A percentile compares a stretch with the other conserved stretches of the same genome.
Conservation (phyloP, 768 basidiomycete species). For the Hortiboletus campestris region DNA sequence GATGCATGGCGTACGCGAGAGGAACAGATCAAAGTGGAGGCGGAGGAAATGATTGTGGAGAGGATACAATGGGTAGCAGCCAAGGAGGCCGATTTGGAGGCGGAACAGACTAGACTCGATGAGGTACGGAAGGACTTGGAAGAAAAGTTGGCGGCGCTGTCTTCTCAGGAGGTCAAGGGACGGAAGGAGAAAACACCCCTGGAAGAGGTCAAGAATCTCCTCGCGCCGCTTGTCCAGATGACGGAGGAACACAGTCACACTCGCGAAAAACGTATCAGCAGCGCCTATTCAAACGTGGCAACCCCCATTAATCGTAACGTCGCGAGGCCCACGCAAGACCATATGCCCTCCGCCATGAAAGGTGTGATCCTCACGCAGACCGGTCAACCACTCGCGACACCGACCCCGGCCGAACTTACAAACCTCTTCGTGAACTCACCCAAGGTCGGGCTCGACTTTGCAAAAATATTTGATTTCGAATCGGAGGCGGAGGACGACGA, state of each 20-base stretch:
- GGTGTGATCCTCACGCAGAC: constrained; percentile 79
- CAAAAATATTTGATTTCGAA: constrained; percentile 72
- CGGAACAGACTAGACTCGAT: constrained; percentile 50
- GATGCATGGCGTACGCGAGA: constrained; percentile 58
- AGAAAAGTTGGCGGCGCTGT: constrained; percentile 42
- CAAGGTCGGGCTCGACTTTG: constrained; percentile 69
- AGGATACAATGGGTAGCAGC: constrained; percentile 47
- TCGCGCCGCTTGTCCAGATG: constrained; percentile 48
- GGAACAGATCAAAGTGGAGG: constrained; percentile 49
- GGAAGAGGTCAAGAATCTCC: constrained; percentile 74
- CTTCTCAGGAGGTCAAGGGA: constrained; percentile 39
- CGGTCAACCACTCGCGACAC: constrained; percentile 71
- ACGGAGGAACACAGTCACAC: constrained; percentile 27
- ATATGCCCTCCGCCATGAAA: constrained; percentile 58
- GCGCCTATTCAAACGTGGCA: constrained; percentile 32
- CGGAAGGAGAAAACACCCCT: constrained; percentile 58
- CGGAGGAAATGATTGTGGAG: constrained; percentile 39
- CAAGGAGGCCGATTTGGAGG: constrained; percentile 52
- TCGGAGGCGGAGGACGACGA: constrained; percentile 29
- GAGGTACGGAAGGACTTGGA: constrained; percentile 50
- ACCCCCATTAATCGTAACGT: constrained; percentile 51
- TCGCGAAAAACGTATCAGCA: constrained; percentile 18
- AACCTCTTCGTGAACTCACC: constrained; percentile 70
- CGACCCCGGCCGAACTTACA: constrained; percentile 61
- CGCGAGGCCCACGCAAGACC: constrained; percentile 27